Evolutionary conservation across 257 asterid genomes (phyloP), one percentile per base, ranked within the genome.

Genomic region (Fraxinus quadrangulata): DNA sequence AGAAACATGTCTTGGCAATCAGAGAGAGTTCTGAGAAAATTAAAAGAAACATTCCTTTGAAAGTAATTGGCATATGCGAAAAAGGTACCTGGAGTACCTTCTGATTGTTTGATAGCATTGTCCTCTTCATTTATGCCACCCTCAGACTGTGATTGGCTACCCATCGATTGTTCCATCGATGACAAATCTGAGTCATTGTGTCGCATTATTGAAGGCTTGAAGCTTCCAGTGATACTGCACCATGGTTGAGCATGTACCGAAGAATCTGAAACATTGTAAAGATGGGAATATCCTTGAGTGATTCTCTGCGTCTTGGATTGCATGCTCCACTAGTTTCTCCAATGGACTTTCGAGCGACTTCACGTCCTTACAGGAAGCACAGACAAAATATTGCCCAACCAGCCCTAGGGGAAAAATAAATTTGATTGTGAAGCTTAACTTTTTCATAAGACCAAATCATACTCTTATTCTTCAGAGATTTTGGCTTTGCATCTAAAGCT

Each of bases 111-210:
- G 67, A 83, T 75, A 47, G 82, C 81, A 76, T 87, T 89, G 71
- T 80, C 93, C 67, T 86, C 97, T 51, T 85, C 93, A 78, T 88
- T 88, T 56, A 82, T 67, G 70, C 86, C 86, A 83, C 87, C 89
- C 75, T 85, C 95, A 69, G 98, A 89, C 31, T 84, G 97, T 36
- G 98, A 93, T 45, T 85, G 91, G 26, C 81, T 89, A 74, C 88
- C 96, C 75, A 68, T 83, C 34, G 92, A 90, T 61, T 91, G 94
- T 81, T 93, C 97, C 81, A 75, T 74, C 4, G 97, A 89, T 42
- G 95, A 89, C 14, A 96, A 90, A 71, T 93, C 96, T 71, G 96
- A 92, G 40, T 79, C 90, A 78, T 72, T 85, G 77, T 83, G 88
- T 74, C 81, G 77, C 82, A 82, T 81, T 89, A 83, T 59, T 68